Evolutionary conservation across 1,139 yeast species (phyloP).

Genomic region (Kazachstania sp.): DNA sequence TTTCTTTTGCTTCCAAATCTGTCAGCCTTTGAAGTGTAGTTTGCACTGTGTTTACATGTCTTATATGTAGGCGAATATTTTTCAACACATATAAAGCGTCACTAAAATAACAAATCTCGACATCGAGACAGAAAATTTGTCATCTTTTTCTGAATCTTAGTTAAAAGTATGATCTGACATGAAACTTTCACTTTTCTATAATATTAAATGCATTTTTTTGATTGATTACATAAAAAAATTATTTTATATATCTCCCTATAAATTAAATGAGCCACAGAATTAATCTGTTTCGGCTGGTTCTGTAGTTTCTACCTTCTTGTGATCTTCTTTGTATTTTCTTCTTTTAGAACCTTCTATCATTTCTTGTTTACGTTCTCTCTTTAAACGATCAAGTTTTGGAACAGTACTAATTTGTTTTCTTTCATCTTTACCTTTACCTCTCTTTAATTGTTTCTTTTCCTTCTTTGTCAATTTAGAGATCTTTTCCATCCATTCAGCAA

Average conservation of each 20-base stretch:
- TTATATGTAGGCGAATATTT: too few species aligned
- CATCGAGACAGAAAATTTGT: too few species aligned
- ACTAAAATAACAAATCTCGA: too few species aligned
- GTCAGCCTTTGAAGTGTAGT: too few species aligned
- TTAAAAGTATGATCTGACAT: too few species aligned
- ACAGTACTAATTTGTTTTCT: conserved; percentile 81
- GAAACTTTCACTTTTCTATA: background rate
- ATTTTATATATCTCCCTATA: background rate
- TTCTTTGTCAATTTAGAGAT: conserved; percentile 60
- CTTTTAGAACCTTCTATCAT: conserved; percentile 77
- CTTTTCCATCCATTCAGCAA: conserved; percentile 75
- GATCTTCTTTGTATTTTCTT: conserved; percentile 33
- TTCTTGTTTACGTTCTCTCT: conserved; percentile 53
- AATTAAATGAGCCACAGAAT: background rate
- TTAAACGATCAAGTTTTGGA: conserved; percentile 58
- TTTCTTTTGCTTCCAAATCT: background rate
- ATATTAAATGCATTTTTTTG: background rate
- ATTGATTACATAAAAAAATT: background rate
- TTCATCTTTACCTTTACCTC: conserved; percentile 27
- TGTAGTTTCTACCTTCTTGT: background rate
- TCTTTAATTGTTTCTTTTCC: conserved; percentile 57
- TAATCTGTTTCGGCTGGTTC: background rate
- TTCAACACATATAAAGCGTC: too few species aligned
- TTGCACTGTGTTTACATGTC: too few species aligned
- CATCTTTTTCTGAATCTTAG: too few species aligned